phyloP scores from a whole-genome alignment of 106 monocot genomes.

The Platanthera zijinensis region DNA sequence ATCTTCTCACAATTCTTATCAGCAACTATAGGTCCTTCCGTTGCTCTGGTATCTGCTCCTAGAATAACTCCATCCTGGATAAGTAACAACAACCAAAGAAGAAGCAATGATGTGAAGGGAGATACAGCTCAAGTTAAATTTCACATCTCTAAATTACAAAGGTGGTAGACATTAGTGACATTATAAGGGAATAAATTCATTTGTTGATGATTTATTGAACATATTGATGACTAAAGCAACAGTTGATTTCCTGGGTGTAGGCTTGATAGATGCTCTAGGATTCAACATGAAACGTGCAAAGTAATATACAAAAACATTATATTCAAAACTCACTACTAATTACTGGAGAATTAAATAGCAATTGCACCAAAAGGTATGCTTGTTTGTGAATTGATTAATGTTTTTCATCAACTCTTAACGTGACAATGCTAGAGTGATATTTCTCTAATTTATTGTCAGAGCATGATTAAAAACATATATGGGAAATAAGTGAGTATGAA shows the following conservation, averaged over 20 bases:
- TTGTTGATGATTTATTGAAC: not conserved
- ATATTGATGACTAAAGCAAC: not conserved
- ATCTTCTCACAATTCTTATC: slow-evolving; percentile 99
- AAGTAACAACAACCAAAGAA: not conserved
- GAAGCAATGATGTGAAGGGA: not conserved
- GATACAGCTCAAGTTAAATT: not conserved
- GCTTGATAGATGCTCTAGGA: not conserved
- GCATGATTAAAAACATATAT: not conserved
- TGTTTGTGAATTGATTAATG: not conserved
- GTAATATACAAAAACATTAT: not conserved
- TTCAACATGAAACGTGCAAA: not conserved
- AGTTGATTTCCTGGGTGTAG: not conserved
- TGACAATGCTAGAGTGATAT: not conserved
- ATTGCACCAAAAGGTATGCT: not conserved
- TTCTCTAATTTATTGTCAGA: not conserved
- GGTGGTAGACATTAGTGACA: not conserved
- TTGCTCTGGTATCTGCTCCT: slow-evolving; percentile 97
- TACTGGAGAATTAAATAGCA: not conserved
- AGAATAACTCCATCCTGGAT: slow-evolving; percentile 93
- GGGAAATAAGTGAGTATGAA: not conserved
- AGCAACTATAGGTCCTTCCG: slow-evolving; percentile 97
- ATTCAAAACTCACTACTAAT: not conserved
- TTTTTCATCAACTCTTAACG: not conserved
- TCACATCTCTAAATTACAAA: not conserved
- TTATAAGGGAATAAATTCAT: not conserved